These are phyloP conservation scores for Pichia sp. DNA, from an alignment of 1,139 yeast genomes.

Conservation along the genomic window DNA sequence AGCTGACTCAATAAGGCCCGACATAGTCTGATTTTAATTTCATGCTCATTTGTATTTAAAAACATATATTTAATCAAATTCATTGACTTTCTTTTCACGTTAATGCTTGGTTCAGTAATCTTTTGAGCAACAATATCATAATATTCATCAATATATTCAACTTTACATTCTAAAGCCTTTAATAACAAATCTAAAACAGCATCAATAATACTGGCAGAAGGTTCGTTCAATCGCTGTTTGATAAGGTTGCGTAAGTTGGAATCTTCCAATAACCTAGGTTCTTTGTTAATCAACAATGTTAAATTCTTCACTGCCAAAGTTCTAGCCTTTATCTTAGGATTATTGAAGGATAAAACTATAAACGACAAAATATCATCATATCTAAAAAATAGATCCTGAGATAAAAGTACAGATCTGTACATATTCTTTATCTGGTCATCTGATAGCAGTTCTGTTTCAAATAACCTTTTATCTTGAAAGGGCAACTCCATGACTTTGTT, in stretches of 20 bases:
- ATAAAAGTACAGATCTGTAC: conserved; percentile 14
- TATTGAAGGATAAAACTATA: conserved; percentile 43
- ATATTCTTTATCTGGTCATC: background rate
- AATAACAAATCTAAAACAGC: conserved; percentile 66
- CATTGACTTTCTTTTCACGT: conserved; percentile 59
- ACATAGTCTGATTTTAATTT: conserved; percentile 40
- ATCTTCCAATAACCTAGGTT: conserved; percentile 43
- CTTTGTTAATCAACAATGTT: conserved; percentile 43
- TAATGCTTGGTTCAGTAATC: conserved; percentile 52
- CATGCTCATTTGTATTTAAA: conserved; percentile 25
- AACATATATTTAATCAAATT: conserved; percentile 48
- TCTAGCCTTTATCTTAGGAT: conserved; percentile 52
- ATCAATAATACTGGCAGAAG: conserved; percentile 68
- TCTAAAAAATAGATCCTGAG: conserved; percentile 31
- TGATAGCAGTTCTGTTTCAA: background rate
- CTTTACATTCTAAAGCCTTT: conserved; percentile 41
- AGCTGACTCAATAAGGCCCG: conserved; percentile 46
- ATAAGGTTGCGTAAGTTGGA: conserved; percentile 49
- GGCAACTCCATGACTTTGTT: background rate
- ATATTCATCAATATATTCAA: conserved; percentile 42
- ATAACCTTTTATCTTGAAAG: background rate
- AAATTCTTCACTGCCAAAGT: conserved; percentile 61
- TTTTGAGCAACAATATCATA: conserved; percentile 46
- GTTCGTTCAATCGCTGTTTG: conserved; percentile 46
- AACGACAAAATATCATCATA: conserved; percentile 51